Percentiles rank a stretch among this genome's conserved stretches.
These are phyloP conservation scores for Teunomyces pallodes DNA, from an alignment of 805 yeast species.

Conservation along the genomic window DNA sequence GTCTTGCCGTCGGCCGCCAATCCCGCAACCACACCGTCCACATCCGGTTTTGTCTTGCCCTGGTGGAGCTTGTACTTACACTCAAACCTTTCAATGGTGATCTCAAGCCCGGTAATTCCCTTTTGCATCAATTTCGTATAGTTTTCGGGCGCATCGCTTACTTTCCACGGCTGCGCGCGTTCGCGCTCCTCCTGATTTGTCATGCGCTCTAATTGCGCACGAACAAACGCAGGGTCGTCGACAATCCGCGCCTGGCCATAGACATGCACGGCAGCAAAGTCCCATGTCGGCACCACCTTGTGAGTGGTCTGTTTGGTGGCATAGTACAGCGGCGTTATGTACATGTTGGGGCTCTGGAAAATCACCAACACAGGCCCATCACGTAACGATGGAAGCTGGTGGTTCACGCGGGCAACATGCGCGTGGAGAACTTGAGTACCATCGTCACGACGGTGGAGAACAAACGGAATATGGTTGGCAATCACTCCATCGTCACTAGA, in stretches of 20 bases:
- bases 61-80: conserved; percentile 63
- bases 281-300: conserved; percentile 72
- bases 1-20: conserved; percentile 35
- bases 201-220: conserved; percentile 42
- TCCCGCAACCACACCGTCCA: conserved; percentile 52
- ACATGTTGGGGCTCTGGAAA: conserved; percentile 51
- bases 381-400: conserved; percentile 44
- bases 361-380: conserved; percentile 44
- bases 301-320: conserved; percentile 54
- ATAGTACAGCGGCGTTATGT: conserved; percentile 61
- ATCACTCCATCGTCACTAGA: conserved; percentile 38
- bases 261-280: conserved; percentile 55
- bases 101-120: conserved; percentile 55
- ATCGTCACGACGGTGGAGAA: conserved; percentile 34
- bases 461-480: conserved; percentile 60
- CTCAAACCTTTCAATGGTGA: conserved; percentile 45
- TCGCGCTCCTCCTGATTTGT: conserved; percentile 47
- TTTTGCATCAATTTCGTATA: conserved; percentile 44
- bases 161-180: conserved; percentile 49
- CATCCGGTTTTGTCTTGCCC: conserved; percentile 40
- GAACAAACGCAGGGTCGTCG: conserved; percentile 46
- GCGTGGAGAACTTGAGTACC: conserved; percentile 46
- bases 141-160: conserved; percentile 54
- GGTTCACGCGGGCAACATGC: conserved; percentile 54
- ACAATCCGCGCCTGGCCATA: conserved; percentile 48